Evolutionary conservation across 805 yeast genomes (phyloP).

Genomic region (Candida ulmi): DNA sequence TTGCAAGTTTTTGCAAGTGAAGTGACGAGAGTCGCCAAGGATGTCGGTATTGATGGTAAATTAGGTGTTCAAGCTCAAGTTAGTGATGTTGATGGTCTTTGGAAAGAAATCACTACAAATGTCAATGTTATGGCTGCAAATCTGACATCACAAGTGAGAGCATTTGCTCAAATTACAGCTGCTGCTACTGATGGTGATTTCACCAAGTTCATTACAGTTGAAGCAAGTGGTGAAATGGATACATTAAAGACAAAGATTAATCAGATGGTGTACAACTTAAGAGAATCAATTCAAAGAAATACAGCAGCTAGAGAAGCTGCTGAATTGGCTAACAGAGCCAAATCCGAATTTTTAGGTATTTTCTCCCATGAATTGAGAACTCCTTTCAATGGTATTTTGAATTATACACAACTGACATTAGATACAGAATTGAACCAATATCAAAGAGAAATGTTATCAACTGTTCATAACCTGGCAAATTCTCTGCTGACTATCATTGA

Average conservation of each 20-base stretch:
- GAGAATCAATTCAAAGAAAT: slow-evolving; percentile 86
- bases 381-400: slow-evolving; percentile 89
- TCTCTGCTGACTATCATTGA: slow-evolving; percentile 82
- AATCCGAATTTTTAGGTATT: slow-evolving; percentile 85
- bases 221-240: slow-evolving; percentile 87
- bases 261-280: slow-evolving; percentile 79
- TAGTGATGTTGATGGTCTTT: slow-evolving; percentile 82
- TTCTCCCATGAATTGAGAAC: slow-evolving; percentile 87
- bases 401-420: slow-evolving; percentile 85
- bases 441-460: slow-evolving; percentile 86
- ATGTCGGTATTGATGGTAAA: slow-evolving; percentile 91
- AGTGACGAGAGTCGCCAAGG: slow-evolving; percentile 85
- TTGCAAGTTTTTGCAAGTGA: slow-evolving; percentile 83
- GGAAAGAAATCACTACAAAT: slow-evolving; percentile 89
- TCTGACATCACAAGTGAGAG: slow-evolving; percentile 86
- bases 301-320: slow-evolving; percentile 95
- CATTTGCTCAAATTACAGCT: slow-evolving; percentile 89
- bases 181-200: slow-evolving; percentile 94
- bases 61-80: slow-evolving; percentile 91
- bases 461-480: slow-evolving; percentile 84
- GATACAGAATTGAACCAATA: slow-evolving; percentile 88
- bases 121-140: slow-evolving; percentile 95
- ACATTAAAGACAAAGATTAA: slow-evolving; percentile 47
- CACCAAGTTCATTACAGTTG: slow-evolving; percentile 84
- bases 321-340: slow-evolving; percentile 82